phyloP scores from a whole-genome alignment of 345 rosid genomes.

The Cochlearia excelsa region DNA sequence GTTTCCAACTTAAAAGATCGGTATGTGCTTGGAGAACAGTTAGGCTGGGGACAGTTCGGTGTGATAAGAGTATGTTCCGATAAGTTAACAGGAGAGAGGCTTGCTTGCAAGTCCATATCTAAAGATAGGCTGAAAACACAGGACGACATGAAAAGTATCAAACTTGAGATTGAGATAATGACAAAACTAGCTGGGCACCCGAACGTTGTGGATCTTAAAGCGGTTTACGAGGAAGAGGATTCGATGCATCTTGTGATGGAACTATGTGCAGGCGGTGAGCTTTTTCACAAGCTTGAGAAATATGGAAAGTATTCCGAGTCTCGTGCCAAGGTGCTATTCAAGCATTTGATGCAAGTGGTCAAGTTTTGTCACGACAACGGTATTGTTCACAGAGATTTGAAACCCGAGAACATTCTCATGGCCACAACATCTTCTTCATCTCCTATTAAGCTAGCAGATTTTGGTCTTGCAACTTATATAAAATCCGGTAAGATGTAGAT shows the following conservation, averaged over 20 bases:
- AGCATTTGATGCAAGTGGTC: constrained; percentile 65
- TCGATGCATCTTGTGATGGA: too few species aligned
- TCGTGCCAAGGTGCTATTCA: constrained; percentile 51
- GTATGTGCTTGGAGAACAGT: constrained; percentile 59
- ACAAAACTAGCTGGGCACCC: constrained; percentile 56
- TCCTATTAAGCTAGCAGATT: constrained; percentile 69
- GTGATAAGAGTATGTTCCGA: constrained; percentile 69
- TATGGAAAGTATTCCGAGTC: constrained; percentile 58
- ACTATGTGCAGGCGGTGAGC: constrained; percentile 79
- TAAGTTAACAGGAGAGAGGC: constrained; percentile 49
- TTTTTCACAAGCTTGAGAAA: constrained; percentile 59
- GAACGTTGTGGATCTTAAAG: constrained; percentile 59
- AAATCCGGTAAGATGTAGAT: constrained; percentile 55
- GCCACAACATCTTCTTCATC: constrained; percentile 55
- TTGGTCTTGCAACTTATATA: constrained; percentile 69
- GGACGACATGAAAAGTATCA: constrained; percentile 49
- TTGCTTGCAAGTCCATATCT: constrained; percentile 65
- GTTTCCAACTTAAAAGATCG: constrained; percentile 58
- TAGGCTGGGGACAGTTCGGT: constrained; percentile 86
- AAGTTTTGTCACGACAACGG: constrained; percentile 68
- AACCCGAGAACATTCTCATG: constrained; percentile 69
- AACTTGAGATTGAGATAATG: constrained; percentile 69
- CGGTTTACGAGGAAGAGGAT: constrained; percentile 66
- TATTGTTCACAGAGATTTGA: constrained; percentile 68
- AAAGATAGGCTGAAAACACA: constrained; percentile 51